Base-by-base conservation (phyloP, 2,329 filamentous ascomycete species). In the Parastagonospora nodorum region DNA sequence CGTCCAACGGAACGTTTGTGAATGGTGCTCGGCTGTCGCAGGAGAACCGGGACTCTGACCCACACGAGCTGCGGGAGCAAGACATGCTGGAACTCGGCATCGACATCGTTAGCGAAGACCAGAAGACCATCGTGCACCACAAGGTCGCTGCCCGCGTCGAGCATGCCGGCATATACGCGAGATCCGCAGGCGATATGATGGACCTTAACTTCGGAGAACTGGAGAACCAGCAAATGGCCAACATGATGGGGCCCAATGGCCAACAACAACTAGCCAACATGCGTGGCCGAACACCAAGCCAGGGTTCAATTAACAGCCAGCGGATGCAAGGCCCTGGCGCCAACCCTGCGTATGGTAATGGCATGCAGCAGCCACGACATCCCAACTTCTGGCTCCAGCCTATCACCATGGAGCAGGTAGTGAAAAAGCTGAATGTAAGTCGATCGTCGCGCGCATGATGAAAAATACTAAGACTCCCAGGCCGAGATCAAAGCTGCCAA, bases 81-180 rank as follows among this genome's bases (percentile, higher is more conserved):
- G 94, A 99, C 69, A 90, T 94, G 57, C 79, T 99, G 45, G 94
- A 99, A 71, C 82, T 99, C 31, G 94, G 94, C 48, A 99, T 99
- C 65, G 94, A 99, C 70, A 99, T 99, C 68, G 93, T 99, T 44
- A 96, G 91, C 74, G 94, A 99, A 73, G 94, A 99, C 71, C 93
- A 97, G 73, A 97, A 96, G 77, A 97, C 92, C 0, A 92, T 99
- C 27, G 92, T 99, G 11, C 94, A 99, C 70, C 94, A 97, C 78
- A 99, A 99, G 71, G 94, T 99, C 41, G 92, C 93, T 15, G 92
- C 94, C 48, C 95, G 95, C 71, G 92, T 99, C 48, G 94, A 99
- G 73, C 91, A 97, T 76, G 92, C 94, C 33, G 94, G 94, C 6
- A 88, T 93, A 58, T 84, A 92, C 57, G 87, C 83, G 38, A 83